phyloP scores from a whole-genome alignment of 495 filamentous ascomycete species.

The Hypoxylon fragiforme region DNA sequence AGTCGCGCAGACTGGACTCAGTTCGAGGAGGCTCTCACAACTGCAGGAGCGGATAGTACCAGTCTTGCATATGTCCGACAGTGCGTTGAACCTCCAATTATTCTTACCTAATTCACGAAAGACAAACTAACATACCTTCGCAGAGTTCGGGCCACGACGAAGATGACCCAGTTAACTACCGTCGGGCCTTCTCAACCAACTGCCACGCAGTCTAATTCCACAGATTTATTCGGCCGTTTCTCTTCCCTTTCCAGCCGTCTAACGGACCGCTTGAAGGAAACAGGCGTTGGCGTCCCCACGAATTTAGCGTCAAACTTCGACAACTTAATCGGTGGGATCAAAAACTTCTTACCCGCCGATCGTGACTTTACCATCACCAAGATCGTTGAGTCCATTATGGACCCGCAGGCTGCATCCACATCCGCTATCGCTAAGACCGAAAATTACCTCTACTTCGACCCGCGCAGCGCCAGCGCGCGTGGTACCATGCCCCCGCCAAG shows the following conservation, averaged over 20 bases:
- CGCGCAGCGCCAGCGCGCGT: conserved; percentile 85
- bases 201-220: conserved; percentile 57
- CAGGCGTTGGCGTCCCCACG: conserved; percentile 60
- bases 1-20: conserved; percentile 77
- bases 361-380: conserved; percentile 96
- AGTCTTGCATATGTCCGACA: conserved; percentile 83
- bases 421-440: conserved; percentile 96
- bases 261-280: conserved; percentile 91
- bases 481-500: conserved; percentile 85
- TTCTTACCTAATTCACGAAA: neutral
- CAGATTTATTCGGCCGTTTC: conserved; percentile 86
- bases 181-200: conserved; percentile 63
- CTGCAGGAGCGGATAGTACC: conserved; percentile 70
- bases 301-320: conserved; percentile 86
- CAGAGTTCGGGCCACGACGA: conserved; percentile 93
- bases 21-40: conserved; percentile 83
- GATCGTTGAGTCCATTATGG: conserved; percentile 98
- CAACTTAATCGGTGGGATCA: conserved; percentile 94
- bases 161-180: conserved; percentile 98
- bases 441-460: conserved; percentile 98
- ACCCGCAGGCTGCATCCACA: conserved; percentile 83
- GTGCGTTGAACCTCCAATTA: conserved; percentile 48
- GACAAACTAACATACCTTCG: conserved; percentile 38
- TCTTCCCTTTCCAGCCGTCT: conserved; percentile 84
- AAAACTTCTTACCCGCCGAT: conserved; percentile 95